These are phyloP conservation scores for Aciculoconidium aculeatum DNA, from an alignment of 805 yeast genomes.

Conservation along the genomic window DNA sequence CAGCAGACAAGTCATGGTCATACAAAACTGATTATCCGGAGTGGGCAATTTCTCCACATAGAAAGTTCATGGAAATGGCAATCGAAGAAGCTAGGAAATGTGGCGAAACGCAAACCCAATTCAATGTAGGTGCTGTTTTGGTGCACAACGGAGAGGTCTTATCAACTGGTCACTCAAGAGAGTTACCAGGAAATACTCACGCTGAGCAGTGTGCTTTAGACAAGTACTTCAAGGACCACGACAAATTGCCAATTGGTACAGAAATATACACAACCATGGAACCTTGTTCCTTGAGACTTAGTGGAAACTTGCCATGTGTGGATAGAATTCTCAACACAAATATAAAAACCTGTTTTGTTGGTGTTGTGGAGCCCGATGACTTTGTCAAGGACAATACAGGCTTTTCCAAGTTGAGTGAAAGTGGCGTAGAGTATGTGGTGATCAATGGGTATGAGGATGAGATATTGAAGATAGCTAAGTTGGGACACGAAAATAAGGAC, in stretches of 20 bases:
- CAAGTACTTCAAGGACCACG: conserved; percentile 48
- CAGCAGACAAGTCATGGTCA: conserved; percentile 55
- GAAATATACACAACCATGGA: conserved; percentile 95
- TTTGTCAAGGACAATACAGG: conserved; percentile 80
- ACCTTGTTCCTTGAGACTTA: conserved; percentile 83
- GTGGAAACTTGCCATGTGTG: conserved; percentile 87
- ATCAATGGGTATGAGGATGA: conserved; percentile 79
- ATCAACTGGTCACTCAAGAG: conserved; percentile 86
- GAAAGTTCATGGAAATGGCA: conserved; percentile 67
- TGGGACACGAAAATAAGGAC: conserved; percentile 52
- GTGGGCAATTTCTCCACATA: conserved; percentile 68
- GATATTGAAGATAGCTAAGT: conserved; percentile 62
- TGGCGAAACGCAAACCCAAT: conserved; percentile 78
- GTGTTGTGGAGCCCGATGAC: conserved; percentile 84
- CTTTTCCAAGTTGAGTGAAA: conserved; percentile 42
- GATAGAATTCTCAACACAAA: conserved; percentile 60
- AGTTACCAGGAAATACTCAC: conserved; percentile 90
- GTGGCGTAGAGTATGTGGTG: conserved; percentile 66
- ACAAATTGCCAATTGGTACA: conserved; percentile 64
- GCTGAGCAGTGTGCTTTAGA: conserved; percentile 94
- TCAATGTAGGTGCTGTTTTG: conserved; percentile 89
- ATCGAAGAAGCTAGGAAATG: conserved; percentile 74
- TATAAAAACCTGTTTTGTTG: conserved; percentile 79
- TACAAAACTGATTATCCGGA: conserved; percentile 72
- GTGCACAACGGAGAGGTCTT: conserved; percentile 55